These are phyloP conservation scores for Chaetomium olivaceum DNA, from an alignment of 2,329 filamentous ascomycete genomes.

Conservation along the genomic window DNA sequence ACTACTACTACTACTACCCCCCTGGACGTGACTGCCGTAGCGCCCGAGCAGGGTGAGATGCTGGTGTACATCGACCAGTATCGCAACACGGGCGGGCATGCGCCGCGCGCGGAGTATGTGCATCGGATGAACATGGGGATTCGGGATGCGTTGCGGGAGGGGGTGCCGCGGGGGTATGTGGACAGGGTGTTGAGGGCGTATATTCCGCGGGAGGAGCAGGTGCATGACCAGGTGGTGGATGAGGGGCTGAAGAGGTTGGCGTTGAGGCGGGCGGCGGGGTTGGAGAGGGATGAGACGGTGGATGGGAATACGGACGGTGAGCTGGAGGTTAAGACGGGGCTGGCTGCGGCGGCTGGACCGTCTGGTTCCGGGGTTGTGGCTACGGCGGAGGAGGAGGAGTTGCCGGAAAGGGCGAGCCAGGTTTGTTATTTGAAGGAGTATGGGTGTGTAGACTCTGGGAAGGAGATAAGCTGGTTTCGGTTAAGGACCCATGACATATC, in stretches of 20 bases:
- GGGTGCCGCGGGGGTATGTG: slow-evolving; percentile 58
- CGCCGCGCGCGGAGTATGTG: slow-evolving; percentile 59
- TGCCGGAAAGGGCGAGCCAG: slow-evolving; percentile 7
- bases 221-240: neutral
- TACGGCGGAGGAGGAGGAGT: neutral
- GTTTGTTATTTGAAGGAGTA: slow-evolving; percentile 8
- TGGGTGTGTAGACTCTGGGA: neutral
- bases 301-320: neutral
- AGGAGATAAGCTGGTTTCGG: neutral
- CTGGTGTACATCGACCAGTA: slow-evolving; percentile 62
- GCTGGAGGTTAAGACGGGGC: neutral
- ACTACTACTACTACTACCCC: neutral
- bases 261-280: slow-evolving; percentile 14
- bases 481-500: too few relatives aligned
- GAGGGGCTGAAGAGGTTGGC: neutral
- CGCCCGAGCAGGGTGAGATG: slow-evolving; percentile 35
- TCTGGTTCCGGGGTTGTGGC: slow-evolving; percentile 8
- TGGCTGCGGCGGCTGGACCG: neutral
- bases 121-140: slow-evolving; percentile 65
- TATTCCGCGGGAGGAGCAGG: slow-evolving; percentile 27
- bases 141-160: slow-evolving; percentile 54
- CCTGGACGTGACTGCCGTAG: neutral
- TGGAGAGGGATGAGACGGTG: slow-evolving; percentile 10
- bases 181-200: slow-evolving; percentile 54
- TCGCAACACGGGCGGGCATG: slow-evolving; percentile 37